Evolutionary conservation across 2,329 filamentous ascomycete species (phyloP), one percentile per base, ranked within the genome.

Genomic region (Trichoderma hamatum): DNA sequence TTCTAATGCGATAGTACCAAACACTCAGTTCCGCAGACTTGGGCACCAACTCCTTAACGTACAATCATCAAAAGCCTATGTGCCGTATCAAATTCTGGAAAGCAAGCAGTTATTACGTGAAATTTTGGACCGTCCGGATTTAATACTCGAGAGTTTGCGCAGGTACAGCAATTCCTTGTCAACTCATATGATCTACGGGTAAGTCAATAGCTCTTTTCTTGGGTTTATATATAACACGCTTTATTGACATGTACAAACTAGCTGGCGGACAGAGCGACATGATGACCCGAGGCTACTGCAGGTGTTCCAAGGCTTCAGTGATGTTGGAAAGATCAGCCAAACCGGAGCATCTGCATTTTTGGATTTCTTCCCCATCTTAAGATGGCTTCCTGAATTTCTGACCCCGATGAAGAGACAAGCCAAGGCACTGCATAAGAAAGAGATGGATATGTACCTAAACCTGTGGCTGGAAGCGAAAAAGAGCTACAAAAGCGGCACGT

Each of bases 361-460:
- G 46, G 61, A 65, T 10, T 52, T 32, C 16, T 36, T 54, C 10
- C 61, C 61, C 5, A 65, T 65, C 39, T 24, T 65, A 5, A 51
- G 61, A 51, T 32, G 52, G 28, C 32, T 65, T 21, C 61, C 61
- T 14, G 39, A 65, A 32, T 65, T 65, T 7, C 3, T 65, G 14
- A 28, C 52, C 1, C 61, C 46, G 14, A 65, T 36, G 34, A 55
- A 34, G 46, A 16, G 39, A 26, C 11, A 30, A 16, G 62, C 60
- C 21, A 56, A 56, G 14, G 32, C 2, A 71, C 70, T 2, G 69
- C 49, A 72, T 34, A 69, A 69, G 19, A 54, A 73, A 11, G 72
- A 73, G 32, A 70, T 69, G 49, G 65, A 71, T 5, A 58, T 73
- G 3, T 73, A 73, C 24, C 67, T 73, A 1, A 62, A 70, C 10